Base-by-base conservation (phyloP, 768 basidiomycete species). In the Nevesoporus exiguus region DNA sequence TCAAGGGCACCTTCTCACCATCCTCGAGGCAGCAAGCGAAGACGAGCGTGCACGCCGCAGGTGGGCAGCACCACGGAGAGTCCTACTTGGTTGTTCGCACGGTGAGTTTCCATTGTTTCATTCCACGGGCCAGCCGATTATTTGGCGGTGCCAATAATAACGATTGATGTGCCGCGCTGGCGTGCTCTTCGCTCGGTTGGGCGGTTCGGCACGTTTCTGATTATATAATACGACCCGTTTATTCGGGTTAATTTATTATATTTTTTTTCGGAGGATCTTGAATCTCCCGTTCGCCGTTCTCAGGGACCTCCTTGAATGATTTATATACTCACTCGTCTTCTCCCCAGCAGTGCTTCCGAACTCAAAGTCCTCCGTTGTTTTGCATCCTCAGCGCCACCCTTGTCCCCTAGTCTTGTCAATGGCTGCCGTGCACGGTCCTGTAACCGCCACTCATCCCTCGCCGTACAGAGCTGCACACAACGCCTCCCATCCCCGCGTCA, bases 11-110 rank as follows among this genome's bases (percentile, higher is more conserved):
- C 61, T 69, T 70, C 58, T 66, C 49, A 24, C 62, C 59, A 63
- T 65, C 68, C 68, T 69, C 70, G 66, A 69, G 68, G 68, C 53
- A 52, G 40, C 60, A 71, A 70, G 67, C 67, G 67, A 71, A 55
- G 43, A 54, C 64, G 59, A 56, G 52, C 51, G 54, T 44, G 56
- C 57, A 58, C 49, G 54, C 56, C 40, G 39, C 39, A 39, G 19
- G 8, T 19, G 19, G 36, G 52, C 49, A 49, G 54, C 27, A 29
- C n/a, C n/a, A n/a, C n/a, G n/a, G n/a, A n/a, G n/a, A n/a, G 55
- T 46, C 49, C 47, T 56, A 62, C 52, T 57, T 8, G 40, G 22
- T 2, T 19, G 3, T 59, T 70, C 64, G 40, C 67, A 68, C 67
- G 68, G 68, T 68, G 57, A 66, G 68, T 68, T 65, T 65, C 59